Base-by-base conservation (phyloP, 129 eudicot genomes). In the Apium graveolens region DNA sequence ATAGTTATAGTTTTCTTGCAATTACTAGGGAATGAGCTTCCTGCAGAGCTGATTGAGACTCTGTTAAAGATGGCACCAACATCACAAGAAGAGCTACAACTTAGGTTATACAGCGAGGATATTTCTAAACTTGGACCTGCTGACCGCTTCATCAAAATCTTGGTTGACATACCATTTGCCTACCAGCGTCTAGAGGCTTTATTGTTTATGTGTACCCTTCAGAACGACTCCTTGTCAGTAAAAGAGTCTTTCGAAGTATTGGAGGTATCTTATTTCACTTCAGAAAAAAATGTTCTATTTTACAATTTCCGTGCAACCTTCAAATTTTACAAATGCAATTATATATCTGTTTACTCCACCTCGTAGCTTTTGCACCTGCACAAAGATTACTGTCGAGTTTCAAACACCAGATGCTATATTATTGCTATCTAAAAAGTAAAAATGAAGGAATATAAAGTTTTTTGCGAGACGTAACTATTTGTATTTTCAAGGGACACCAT, bases 11-110 rank as follows among this genome's bases (percentile, higher is more conserved):
- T 16, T n/a, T 41, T 73, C 6, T 73, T 42, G 34, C 31, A n/a
- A 43, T 43, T n/a, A 80, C 74, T 73, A 89, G 92, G 90, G 29
- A 86, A 89, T 11, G 92, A 89, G 85, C 88, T 89, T 78, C 92
- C 92, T 1, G 11, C 85, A 44, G 92, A 89, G 84, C 83, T 89
- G 32, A 82, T 89, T 76, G 84, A 89, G 77, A 86, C 88, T 26
- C 70, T 89, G 82, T 73, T 89, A 48, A 89, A 85, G 80, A 86
- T 89, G 88, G 88, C 90, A 31, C 92, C 90, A 0, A 89, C 92
- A 53, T 53, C 83, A 78, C 88, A 89, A 89, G 90, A 89, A 79
- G 92, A 89, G 78, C 78, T 89, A 44, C 86, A 83, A 78, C 79
- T 89, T 48, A 84, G 92, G 78, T 78, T 89, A 49, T 89, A 79